A percentile compares a stretch with the other conserved stretches of the same genome.
These are phyloP conservation scores for Porphyrellus cyaneotinctus DNA, from an alignment of 768 basidiomycete genomes.

Conservation along the genomic window DNA sequence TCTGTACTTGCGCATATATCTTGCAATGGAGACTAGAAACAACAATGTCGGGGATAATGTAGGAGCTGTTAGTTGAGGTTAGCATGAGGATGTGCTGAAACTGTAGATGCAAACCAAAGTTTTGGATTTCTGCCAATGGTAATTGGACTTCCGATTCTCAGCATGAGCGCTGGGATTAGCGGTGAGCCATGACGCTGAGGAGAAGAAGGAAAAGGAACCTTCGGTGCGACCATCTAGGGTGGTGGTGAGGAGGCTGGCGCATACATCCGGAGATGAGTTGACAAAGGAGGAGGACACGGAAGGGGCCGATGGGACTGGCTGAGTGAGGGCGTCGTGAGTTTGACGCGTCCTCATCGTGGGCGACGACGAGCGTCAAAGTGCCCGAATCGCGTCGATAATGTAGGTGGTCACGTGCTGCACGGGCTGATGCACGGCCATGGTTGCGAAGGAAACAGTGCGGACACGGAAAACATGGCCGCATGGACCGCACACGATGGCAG, in stretches of 20 bases:
- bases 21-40: constrained; percentile 76
- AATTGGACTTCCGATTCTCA: constrained; percentile 59
- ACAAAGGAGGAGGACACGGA: constrained; percentile 11
- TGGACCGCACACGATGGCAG: constrained; percentile 4
- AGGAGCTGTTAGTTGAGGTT: constrained; percentile 38
- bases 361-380: constrained; percentile 1
- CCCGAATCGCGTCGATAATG: constrained; percentile 8
- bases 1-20: constrained; percentile 62
- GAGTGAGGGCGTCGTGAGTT: constrained; percentile 22
- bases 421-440: constrained; percentile 1
- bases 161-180: constrained; percentile 40
- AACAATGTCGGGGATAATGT: constrained; percentile 56
- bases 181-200: not conserved
- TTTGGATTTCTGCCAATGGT: constrained; percentile 71
- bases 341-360: constrained; percentile 18
- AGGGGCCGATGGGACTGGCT: constrained; percentile 29
- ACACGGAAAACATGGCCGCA: constrained; percentile 4
- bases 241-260: constrained; percentile 66
- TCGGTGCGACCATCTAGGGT: constrained; percentile 60
- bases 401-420: constrained; percentile 10
- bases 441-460: constrained; percentile 11
- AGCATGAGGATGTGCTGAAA: not conserved
- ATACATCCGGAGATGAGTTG: constrained; percentile 41
- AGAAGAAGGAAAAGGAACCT: constrained; percentile 37
- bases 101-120: constrained; percentile 43